A percentile compares a stretch with the other conserved stretches of the same genome.
phyloP scores from a whole-genome alignment of 2,329 filamentous ascomycete genomes.

The Pseudonectria buxi region DNA sequence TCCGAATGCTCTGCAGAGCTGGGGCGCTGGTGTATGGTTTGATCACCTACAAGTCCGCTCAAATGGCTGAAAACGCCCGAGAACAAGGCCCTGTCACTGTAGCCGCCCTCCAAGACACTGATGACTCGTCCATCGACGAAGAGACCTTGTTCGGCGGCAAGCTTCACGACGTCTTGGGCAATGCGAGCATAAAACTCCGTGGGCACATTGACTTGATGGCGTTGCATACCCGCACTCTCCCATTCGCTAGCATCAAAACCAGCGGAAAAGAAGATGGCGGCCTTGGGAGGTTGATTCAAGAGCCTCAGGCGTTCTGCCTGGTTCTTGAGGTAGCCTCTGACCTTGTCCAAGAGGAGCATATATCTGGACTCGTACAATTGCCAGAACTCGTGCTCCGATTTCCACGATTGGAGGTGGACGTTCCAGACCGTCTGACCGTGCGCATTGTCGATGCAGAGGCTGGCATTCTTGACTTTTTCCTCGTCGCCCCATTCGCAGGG shows the following conservation, averaged over 20 bases:
- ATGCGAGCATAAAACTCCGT: constrained; percentile 94
- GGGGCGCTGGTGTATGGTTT: constrained; percentile 31
- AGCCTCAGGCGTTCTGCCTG: constrained; percentile 62
- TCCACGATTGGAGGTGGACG: constrained; percentile 85
- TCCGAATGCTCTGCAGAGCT: constrained; percentile 39
- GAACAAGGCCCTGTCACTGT: constrained; percentile 83
- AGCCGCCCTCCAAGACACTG: constrained; percentile 92
- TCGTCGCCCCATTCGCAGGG: constrained; percentile 92
- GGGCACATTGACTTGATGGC: constrained; percentile 91
- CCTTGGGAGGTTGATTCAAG: constrained; percentile 60
- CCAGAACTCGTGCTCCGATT: constrained; percentile 81
- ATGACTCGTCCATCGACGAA: constrained; percentile 78
- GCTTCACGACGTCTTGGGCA: constrained; percentile 72
- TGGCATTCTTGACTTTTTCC: constrained; percentile 89
- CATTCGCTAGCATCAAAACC: constrained; percentile 97
- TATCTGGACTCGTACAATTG: constrained; percentile 77
- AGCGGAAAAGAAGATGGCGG: constrained; percentile 88
- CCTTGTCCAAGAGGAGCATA: constrained; percentile 68
- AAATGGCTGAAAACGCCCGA: constrained; percentile 89
- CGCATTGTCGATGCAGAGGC: constrained; percentile 87
- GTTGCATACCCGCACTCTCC: constrained; percentile 88
- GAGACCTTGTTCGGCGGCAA: constrained; percentile 74
- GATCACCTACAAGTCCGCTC: constrained; percentile 65
- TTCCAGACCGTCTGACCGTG: constrained; percentile 96
- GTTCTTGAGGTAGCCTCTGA: constrained; percentile 64